Conservation (phyloP, 768 basidiomycete genomes). For the Rhizopogon vinicolor region DNA sequence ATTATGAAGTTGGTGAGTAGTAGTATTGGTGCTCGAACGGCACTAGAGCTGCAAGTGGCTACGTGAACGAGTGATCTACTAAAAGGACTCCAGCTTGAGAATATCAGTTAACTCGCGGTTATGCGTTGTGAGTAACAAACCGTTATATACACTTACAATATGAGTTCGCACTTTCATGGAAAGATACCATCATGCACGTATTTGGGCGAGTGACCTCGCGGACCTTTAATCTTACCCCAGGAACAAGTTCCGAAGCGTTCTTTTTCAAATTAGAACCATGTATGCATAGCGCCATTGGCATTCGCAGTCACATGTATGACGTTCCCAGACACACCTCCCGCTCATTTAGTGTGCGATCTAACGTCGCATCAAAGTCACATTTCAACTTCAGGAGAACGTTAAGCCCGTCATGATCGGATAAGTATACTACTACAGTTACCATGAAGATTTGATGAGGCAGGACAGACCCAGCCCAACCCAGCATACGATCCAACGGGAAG, state of each 20-base stretch:
- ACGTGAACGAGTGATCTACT: background rate
- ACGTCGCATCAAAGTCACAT: no score
- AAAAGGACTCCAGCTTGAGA: no score
- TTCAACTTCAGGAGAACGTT: no score
- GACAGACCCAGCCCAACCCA: no score
- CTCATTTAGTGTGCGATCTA: no score
- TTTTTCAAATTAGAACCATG: background rate
- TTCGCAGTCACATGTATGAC: no score
- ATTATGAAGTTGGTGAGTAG: constrained; percentile 32
- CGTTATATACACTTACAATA: background rate
- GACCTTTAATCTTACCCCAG: background rate
- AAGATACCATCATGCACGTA: background rate
- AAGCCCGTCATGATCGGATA: no score
- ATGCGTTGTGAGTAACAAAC: background rate
- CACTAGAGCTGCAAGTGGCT: background rate
- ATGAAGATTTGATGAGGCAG: no score
- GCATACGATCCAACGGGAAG: no score
- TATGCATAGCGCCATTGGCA: no score
- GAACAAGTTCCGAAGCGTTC: background rate
- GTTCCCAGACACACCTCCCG: no score
- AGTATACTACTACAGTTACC: no score
- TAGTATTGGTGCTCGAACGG: background rate
- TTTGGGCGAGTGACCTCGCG: background rate
- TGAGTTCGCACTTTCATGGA: background rate
- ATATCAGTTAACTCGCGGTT: background rate